Evolutionary conservation across 2,329 filamentous ascomycete species (phyloP).

Genomic region (Neofusicoccum umdonicola): DNA sequence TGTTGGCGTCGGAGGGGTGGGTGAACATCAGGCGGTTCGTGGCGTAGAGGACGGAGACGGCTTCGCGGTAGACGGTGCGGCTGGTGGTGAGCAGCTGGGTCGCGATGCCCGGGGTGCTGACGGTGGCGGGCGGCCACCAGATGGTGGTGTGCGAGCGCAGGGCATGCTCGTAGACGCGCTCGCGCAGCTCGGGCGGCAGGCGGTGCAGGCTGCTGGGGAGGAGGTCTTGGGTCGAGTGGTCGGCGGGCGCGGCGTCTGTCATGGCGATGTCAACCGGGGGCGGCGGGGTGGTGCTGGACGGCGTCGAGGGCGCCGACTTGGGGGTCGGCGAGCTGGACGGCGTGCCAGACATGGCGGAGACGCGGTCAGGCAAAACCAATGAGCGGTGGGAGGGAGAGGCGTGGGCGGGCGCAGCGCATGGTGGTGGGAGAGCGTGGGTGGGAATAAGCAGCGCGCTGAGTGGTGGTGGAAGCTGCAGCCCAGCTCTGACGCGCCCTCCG

Average conservation of each 20-base stretch:
- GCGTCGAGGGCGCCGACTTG: neutral
- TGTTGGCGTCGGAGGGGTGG: conserved; percentile 40
- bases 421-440: neutral
- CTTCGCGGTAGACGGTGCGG: conserved; percentile 33
- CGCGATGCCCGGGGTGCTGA: conserved; percentile 22
- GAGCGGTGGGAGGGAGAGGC: neutral
- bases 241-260: neutral
- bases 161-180: conserved; percentile 34
- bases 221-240: neutral
- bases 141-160: conserved; percentile 32
- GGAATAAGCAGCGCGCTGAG: conserved; percentile 10
- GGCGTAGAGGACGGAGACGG: conserved; percentile 34
- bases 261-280: conserved; percentile 7
- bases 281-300: neutral
- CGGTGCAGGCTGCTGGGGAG: conserved; percentile 14
- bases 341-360: conserved; percentile 1
- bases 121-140: conserved; percentile 31
- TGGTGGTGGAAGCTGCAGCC: neutral
- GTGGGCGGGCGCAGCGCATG: neutral
- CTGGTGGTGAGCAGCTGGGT: conserved; percentile 30
- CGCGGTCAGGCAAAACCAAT: neutral
- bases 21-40: conserved; percentile 38
- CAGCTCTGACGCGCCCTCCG: no score
- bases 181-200: conserved; percentile 37
- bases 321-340: neutral